Evolutionary conservation across 75 land plant species (phyloP), one percentile per base, ranked within the genome.

Genomic region (Chamaecyparis obtusa): DNA sequence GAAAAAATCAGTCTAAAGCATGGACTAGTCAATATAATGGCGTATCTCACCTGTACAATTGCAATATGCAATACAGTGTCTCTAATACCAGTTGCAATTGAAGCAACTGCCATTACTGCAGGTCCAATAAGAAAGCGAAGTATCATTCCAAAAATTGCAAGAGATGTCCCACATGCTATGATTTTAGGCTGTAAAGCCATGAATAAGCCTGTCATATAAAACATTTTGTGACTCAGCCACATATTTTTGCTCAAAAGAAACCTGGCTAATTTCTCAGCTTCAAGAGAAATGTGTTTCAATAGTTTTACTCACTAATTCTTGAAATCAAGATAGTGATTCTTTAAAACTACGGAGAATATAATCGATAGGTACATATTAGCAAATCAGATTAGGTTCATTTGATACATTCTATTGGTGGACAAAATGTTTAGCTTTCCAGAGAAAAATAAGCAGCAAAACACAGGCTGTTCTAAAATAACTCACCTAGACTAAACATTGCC

Each of bases 101-200:
- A 86, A 16, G 94, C 95, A 43, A 96, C 91, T n/a, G 96, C 95
- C 93, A 94, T 93, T 56, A 94, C 94, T 14, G 95, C 93, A 41
- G 98, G 99, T 9, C 98, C 96, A 0, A 91, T 91, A 10, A 97
- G 81, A 71, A 97, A 97, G 81, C 92, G 96, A 49, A 96, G 69
- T 0, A 89, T 91, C 96, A 97, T 97, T 32, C 94, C 95, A 64
- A 89, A 86, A 9, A 90, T 9, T 1, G 97, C 94, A 44, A 92
- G 80, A 13, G 67, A 41, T n/a, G 91, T 78, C 9, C 99, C 99
- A 77, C 99, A 97, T 2, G 93, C 93, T 4, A 97, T 86, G 24
- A 95, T n/a, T 81, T 94, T 91, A 85, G 92, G 89, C 69, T 96
- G 98, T 15, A 90, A 44, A 24, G 95, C 96, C 99, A 97, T 97